These are phyloP conservation scores for Aspergillus sp. DNA, from an alignment of 2,329 filamentous ascomycete species.

Conservation along the genomic window DNA sequence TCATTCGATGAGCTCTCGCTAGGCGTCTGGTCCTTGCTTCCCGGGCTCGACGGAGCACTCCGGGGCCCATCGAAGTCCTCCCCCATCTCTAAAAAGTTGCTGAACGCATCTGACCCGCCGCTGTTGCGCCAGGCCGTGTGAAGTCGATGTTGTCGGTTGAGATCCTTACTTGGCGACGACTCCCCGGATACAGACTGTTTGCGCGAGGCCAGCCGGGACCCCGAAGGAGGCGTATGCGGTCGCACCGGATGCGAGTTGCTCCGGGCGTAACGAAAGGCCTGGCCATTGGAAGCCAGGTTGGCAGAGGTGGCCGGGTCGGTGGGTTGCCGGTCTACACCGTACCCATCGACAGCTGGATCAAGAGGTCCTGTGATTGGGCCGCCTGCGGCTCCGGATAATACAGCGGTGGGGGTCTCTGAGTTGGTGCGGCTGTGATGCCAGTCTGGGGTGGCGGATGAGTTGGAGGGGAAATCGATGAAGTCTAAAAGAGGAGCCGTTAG, in stretches of 20 bases:
- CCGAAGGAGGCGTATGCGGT: conserved; percentile 49
- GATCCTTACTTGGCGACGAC: conserved; percentile 32
- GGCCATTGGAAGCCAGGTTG: conserved; percentile 36
- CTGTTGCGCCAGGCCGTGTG: conserved; percentile 43
- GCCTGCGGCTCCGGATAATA: conserved; percentile 52
- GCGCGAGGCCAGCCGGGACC: conserved; percentile 36
- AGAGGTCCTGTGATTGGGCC: conserved; percentile 35
- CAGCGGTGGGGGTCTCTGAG: conserved; percentile 63
- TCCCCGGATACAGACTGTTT: conserved; percentile 33
- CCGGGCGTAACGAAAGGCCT: conserved; percentile 48
- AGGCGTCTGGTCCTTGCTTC: conserved; percentile 35
- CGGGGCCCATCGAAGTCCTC: conserved; percentile 40
- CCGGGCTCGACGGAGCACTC: conserved; percentile 32
- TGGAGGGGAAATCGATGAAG: conserved; percentile 37
- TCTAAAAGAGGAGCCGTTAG: conserved; percentile 16
- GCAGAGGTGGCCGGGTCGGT: conserved; percentile 37
- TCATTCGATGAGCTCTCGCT: conserved; percentile 37
- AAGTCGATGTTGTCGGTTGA: conserved; percentile 35
- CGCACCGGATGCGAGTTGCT: conserved; percentile 50
- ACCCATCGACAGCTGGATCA: conserved; percentile 39
- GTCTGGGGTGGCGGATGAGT: conserved; percentile 51
- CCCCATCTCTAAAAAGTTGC: conserved; percentile 46
- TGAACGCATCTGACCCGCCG: conserved; percentile 44
- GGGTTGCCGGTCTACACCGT: conserved; percentile 34
- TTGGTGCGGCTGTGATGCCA: conserved; percentile 69